Conservation (phyloP, 768 basidiomycete genomes). For the Inosperma sp. region DNA sequence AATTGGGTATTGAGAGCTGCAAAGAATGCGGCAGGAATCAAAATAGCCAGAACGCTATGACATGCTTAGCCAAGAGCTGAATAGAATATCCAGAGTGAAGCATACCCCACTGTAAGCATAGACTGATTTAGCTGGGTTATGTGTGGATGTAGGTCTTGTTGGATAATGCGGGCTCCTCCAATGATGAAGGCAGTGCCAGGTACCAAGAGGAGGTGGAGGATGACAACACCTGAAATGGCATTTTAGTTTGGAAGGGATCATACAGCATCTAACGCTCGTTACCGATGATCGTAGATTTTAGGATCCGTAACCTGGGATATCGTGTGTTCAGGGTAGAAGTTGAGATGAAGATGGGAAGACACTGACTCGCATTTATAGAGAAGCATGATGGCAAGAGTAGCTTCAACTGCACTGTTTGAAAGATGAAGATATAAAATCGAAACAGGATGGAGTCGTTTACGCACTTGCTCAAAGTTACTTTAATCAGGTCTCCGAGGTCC, state of each 20-base stretch:
- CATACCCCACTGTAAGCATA: constrained; percentile 64
- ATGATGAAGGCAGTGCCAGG: constrained; percentile 69
- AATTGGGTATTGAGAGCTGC: constrained; percentile 41
- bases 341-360: neutral
- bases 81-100: neutral
- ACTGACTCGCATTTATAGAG: constrained; percentile 68
- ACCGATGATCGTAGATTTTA: constrained; percentile 70
- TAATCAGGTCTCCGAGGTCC: constrained; percentile 62
- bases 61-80: neutral
- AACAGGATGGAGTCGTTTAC: constrained; percentile 15
- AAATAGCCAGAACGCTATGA: constrained; percentile 53
- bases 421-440: constrained; percentile 1
- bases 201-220: constrained; percentile 69
- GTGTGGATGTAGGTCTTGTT: constrained; percentile 66
- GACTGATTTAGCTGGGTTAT: constrained; percentile 64
- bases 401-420: constrained; percentile 56
- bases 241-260: neutral
- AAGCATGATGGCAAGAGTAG: constrained; percentile 63
- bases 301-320: constrained; percentile 45
- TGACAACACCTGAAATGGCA: constrained; percentile 50
- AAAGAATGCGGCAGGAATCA: constrained; percentile 67
- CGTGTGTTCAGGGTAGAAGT: neutral
- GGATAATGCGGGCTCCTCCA: constrained; percentile 61
- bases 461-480: constrained; percentile 64
- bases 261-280: constrained; percentile 5